Evolutionary conservation across 805 yeast genomes (phyloP).

Genomic region (Kregervanrija pseudodelftensis): DNA sequence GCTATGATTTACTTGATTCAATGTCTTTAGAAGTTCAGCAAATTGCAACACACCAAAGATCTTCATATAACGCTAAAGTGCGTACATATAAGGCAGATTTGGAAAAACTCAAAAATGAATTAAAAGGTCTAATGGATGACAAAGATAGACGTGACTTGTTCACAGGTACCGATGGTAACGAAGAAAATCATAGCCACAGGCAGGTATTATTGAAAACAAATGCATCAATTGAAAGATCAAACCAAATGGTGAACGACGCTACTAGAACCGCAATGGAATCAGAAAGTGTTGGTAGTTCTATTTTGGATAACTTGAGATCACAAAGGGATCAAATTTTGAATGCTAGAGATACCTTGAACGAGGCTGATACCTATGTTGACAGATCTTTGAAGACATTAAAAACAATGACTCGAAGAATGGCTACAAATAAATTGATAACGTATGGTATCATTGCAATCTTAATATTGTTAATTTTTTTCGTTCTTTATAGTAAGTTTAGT

Average conservation of each 20-base stretch:
- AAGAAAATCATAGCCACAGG: slow-evolving; percentile 56
- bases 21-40: slow-evolving; percentile 82
- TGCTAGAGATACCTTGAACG: slow-evolving; percentile 76
- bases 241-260: slow-evolving; percentile 78
- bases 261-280: slow-evolving; percentile 90
- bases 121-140: slow-evolving; percentile 55
- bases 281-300: slow-evolving; percentile 84
- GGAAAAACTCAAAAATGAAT: slow-evolving; percentile 47
- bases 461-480: slow-evolving; percentile 72
- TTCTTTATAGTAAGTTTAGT: slow-evolving; percentile 75
- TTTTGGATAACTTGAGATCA: slow-evolving; percentile 78
- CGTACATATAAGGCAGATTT: slow-evolving; percentile 61
- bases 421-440: slow-evolving; percentile 84
- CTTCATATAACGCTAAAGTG: slow-evolving; percentile 65
- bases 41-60: slow-evolving; percentile 67
- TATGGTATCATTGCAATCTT: slow-evolving; percentile 88
- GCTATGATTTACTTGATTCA: slow-evolving; percentile 74
- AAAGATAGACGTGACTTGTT: slow-evolving; percentile 69
- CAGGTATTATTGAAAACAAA: slow-evolving; percentile 73
- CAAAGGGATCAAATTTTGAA: slow-evolving; percentile 90
- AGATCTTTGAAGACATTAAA: slow-evolving; percentile 78
- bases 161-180: slow-evolving; percentile 40
- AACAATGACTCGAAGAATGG: slow-evolving; percentile 87
- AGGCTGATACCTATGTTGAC: slow-evolving; percentile 92
- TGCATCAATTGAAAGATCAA: slow-evolving; percentile 72